Evolutionary conservation across 306 rosid species (phyloP), one percentile per base, ranked within the genome.

Genomic region (Lotus japonicus): DNA sequence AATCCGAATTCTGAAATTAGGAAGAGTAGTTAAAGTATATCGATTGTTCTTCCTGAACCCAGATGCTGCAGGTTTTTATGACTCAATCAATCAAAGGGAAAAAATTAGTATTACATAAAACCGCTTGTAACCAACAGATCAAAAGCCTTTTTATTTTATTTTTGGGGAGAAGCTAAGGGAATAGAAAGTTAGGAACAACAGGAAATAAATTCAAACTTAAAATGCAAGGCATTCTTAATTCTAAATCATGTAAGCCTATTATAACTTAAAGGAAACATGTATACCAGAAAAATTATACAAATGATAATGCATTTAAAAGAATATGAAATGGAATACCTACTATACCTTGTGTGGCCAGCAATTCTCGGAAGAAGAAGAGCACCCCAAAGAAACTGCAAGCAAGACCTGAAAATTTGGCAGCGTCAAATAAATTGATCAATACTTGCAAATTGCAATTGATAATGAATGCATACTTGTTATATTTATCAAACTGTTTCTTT

Each of bases 311-410:
- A 49, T 60, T 44, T 42, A 46, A 7, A 72, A 67, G 23, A 77
- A 14, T 48, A 60, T 17, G 48, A 67, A 26, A 52, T 36, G 62
- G 55, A 66, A 48, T 48, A 38, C 42, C 49, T 19, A 36, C 50
- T 70, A 54, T 86, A 91, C 95, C 97, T 79, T 81, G 77, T 23
- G 72, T 63, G 31, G 90, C 79, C 64, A 86, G 89, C 77, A 80
- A 66, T 61, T 83, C 84, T 49, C 71, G 84, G 33, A 79, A 88
- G 77, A 83, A 78, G 72, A 88, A 82, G 73, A 91, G 83, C 58
- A 91, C 92, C 6, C 97, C 95, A 48, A 88, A 84, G 81, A 82
- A 91, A 83, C 97, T 88, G 77, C 97, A 91, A 31, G 89, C 86
- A 49, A 91, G 82, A 83, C 87, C 97, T 91, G 87, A 50, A 84